Conservation (phyloP, 2,329 filamentous ascomycete species). For the Xylariaceae sp. region DNA sequence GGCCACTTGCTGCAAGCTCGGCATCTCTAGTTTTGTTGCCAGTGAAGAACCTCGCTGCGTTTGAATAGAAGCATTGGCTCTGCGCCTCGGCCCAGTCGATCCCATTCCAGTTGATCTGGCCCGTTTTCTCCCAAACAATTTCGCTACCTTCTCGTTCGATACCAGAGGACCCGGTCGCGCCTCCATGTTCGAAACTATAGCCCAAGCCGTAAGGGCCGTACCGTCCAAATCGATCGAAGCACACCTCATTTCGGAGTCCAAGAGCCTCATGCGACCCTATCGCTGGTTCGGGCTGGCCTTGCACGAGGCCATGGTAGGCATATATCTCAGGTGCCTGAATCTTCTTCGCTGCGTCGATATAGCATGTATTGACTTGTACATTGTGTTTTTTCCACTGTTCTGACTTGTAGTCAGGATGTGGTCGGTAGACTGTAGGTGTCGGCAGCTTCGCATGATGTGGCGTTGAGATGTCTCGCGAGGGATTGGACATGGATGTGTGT, state of each 20-base stretch:
- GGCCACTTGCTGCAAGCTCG: slow-evolving; percentile 24
- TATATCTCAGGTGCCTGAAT: slow-evolving; percentile 61
- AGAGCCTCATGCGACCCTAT: slow-evolving; percentile 75
- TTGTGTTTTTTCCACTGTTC: slow-evolving; percentile 53
- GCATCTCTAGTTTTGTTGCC: slow-evolving; percentile 36
- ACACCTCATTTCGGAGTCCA: slow-evolving; percentile 73
- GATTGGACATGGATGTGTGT: slow-evolving; percentile 11
- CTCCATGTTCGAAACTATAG: slow-evolving; percentile 72
- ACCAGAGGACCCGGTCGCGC: slow-evolving; percentile 68
- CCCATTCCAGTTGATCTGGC: slow-evolving; percentile 54
- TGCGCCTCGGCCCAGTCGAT: slow-evolving; percentile 58
- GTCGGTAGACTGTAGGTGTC: slow-evolving; percentile 56
- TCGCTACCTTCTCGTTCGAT: slow-evolving; percentile 68
- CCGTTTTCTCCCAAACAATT: slow-evolving; percentile 52
- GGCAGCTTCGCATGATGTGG: slow-evolving; percentile 39
- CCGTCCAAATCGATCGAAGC: slow-evolving; percentile 83
- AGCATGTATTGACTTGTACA: slow-evolving; percentile 58
- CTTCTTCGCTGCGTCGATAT: slow-evolving; percentile 57
- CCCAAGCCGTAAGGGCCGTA: slow-evolving; percentile 83
- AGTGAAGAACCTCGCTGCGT: slow-evolving; percentile 60
- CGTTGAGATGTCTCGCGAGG: slow-evolving; percentile 20
- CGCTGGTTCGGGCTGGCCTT: slow-evolving; percentile 73
- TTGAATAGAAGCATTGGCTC: slow-evolving; percentile 53
- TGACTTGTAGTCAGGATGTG: slow-evolving; percentile 65
- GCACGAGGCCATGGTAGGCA: slow-evolving; percentile 67